Evolutionary conservation across 768 basidiomycete species (phyloP), one percentile per base, ranked within the genome.

Genomic region (Boletus rubescentipes): DNA sequence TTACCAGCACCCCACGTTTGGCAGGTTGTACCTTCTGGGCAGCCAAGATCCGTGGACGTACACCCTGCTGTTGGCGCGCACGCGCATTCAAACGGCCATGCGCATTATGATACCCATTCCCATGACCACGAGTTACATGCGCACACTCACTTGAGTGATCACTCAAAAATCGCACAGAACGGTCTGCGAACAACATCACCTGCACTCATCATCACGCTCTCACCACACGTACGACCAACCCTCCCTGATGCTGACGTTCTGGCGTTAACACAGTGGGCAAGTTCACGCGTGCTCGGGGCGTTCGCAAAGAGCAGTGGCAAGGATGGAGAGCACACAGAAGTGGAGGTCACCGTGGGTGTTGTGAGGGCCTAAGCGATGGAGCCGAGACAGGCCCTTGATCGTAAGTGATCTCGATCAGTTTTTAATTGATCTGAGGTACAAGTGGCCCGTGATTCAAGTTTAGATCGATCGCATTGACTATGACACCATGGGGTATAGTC

Each of bases 1-100:
- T 79, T 96, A 11, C 86, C 89, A 1, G 85, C 89, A 11, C 92
- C 91, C 1, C 91, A 93, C 58, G 84, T 95, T 50, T 95, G 91
- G 91, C 91, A 94, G 63, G 81, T 95, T 39, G 79, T 83, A 1
- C 83, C 86, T 0, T 63, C 57, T 0, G 70, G 68, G 15, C 68
- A 71, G 52, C 58, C 64, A 16, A 52, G 55, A 14, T 57, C 55
- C 7, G 14, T 56, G 39, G 38, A 57, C 21, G 38, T 46, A 9
- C 23, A 39, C n/a, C 12, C 40, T 9, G 21, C 23, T 6, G 14
- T 20, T 15, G 53, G 54, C 26, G 12, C 29, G 4, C 51, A 51
- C 29, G 32, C 26, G 5, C 26, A 42, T 14, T 48, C 56, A 5
- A 61, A 61, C 18, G 63, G 60, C 2, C 48, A 61, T 41, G 37